These are phyloP conservation scores for Hamamelis virginiana DNA, from an alignment of 164 flowering plant species.

Conservation along the genomic window DNA sequence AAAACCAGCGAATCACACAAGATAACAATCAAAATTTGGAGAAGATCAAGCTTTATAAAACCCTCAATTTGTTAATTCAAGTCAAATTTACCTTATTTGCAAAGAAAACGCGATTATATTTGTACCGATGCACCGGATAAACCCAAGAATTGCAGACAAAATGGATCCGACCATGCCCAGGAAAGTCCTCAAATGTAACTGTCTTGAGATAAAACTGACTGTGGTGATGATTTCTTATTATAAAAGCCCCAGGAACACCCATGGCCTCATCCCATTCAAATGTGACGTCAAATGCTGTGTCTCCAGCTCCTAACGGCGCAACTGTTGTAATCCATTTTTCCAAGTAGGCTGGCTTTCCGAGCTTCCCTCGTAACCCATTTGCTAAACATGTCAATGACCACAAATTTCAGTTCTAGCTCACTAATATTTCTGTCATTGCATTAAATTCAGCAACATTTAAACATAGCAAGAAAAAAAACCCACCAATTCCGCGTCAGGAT, in stretches of 20 bases:
- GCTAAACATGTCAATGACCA: too few species aligned
- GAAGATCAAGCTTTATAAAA: not conserved
- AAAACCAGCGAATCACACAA: not conserved
- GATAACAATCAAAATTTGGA: not conserved
- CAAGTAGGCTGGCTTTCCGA: slow-evolving; percentile 51
- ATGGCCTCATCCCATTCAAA: slow-evolving; percentile 67
- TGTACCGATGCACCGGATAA: slow-evolving; percentile 57
- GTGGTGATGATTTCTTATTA: slow-evolving; percentile 61
- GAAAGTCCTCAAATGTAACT: slow-evolving; percentile 62
- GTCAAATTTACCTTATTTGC: slow-evolving; percentile 49
- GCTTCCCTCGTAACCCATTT: slow-evolving; percentile 38
- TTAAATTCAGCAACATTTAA: too few species aligned
- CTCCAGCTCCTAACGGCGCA: slow-evolving; percentile 39
- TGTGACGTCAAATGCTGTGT: slow-evolving; percentile 35
- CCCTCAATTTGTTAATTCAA: not conserved
- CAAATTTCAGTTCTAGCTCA: too few species aligned
- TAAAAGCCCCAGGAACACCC: slow-evolving; percentile 78
- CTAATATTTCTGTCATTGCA: too few species aligned
- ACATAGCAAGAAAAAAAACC: too few species aligned
- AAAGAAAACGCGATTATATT: slow-evolving; percentile 60
- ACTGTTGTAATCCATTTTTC: slow-evolving; percentile 62
- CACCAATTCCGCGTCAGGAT: too few species aligned
- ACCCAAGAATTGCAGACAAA: slow-evolving; percentile 90
- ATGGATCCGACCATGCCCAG: slow-evolving; percentile 53
- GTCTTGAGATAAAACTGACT: slow-evolving; percentile 69